Base-by-base conservation (phyloP, 2,329 filamentous ascomycete species). In the Trichoderma gracile region DNA sequence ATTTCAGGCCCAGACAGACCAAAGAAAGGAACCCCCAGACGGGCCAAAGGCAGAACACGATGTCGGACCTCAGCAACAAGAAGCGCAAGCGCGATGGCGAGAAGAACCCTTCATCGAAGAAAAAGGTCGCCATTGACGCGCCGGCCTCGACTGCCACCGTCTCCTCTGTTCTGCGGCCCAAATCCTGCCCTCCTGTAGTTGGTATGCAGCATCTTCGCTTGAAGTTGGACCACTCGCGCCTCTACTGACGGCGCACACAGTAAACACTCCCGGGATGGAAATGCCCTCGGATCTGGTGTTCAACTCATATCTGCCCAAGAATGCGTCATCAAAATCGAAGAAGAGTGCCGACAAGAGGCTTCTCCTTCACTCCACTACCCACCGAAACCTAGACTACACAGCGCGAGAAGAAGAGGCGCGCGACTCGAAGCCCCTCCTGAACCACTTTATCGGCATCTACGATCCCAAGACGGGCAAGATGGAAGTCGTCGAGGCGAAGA, bases 371-470 rank as follows among this genome's bases (percentile, higher is more conserved):
- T 86, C 86, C 9, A 80, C 80, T 4, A 78, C 78, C 52, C 84
- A 89, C 73, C 80, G 76, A 33, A 85, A 80, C 46, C 73, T 89
- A 45, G 83, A 88, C 70, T 89, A 87, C 69, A 86, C 81, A 6
- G 86, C 79, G 30, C 81, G 82, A 64, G 84, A 88, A 71, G 78
- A 78, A 47, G 72, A 72, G 2, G 33, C 69, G 2, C 67, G 71
- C 25, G 75, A 72, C 3, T 66, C 70, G 5, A 73, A 74, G 42
- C 73, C 74, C 38, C 67, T 83, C 4, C 68, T 88, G 52, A 88
- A 86, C 61, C 86, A 90, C 73, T 90, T 87, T 71, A 75, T 90
- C 30, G 88, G 86, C 17, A 77, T 90, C 5, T 89, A 84, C 67
- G 86, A 90, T 69, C 84, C 86, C 0, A 76, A 79, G 40, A 86